These are phyloP conservation scores for Talaromyces sp. DNA, from an alignment of 2,329 filamentous ascomycete genomes.

Conservation along the genomic window DNA sequence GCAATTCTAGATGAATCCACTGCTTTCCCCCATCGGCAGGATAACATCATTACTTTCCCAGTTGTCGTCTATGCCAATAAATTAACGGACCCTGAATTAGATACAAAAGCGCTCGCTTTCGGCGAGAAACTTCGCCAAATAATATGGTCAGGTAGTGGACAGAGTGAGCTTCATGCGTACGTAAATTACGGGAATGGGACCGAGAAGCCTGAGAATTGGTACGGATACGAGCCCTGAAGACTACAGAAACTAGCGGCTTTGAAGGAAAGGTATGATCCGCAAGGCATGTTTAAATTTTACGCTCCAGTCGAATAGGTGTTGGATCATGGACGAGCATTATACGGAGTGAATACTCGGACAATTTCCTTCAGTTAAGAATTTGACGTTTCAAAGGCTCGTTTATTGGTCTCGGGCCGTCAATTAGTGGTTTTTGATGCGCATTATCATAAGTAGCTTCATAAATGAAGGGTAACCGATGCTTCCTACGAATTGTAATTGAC, in stretches of 20 bases:
- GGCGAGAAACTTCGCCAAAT: constrained; percentile 38
- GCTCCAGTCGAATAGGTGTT: not conserved
- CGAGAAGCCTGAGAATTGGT: constrained; percentile 40
- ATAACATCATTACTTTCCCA: constrained; percentile 37
- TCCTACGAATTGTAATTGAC: no score
- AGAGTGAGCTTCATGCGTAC: constrained; percentile 36
- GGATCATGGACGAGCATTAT: no score
- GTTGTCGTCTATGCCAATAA: constrained; percentile 33
- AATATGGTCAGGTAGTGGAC: constrained; percentile 31
- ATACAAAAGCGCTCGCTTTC: constrained; percentile 29
- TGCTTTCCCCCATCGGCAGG: constrained; percentile 42
- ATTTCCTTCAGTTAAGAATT: no score
- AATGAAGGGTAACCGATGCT: no score
- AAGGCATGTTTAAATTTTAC: constrained; percentile 42
- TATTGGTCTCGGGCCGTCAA: no score
- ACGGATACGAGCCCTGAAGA: constrained; percentile 50
- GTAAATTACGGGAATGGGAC: constrained; percentile 52
- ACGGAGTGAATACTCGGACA: no score
- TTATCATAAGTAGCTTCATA: no score
- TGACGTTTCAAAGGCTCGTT: no score
- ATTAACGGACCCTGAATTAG: constrained; percentile 22
- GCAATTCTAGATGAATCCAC: constrained; percentile 28
- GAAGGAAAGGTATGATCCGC: constrained; percentile 48
- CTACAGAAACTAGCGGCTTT: constrained; percentile 41
- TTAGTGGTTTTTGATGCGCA: no score